Evolutionary conservation across 2,329 filamentous ascomycete species (phyloP).

Genomic region (Thielaviopsis punctulata): DNA sequence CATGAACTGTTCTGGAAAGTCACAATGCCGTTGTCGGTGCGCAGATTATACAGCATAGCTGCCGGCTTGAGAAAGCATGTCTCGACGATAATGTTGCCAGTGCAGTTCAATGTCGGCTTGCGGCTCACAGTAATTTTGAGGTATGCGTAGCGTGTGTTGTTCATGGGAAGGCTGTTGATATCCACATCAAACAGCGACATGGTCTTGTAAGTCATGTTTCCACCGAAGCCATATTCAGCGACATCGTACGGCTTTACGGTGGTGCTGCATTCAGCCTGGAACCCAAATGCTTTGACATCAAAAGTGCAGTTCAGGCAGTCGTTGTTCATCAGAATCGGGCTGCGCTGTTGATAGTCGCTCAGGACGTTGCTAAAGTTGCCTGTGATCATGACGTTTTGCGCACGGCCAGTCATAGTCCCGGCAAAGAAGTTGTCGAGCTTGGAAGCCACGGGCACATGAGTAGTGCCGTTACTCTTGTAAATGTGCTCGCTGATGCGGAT

Average conservation of each 20-base stretch:
- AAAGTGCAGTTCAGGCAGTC: conserved; percentile 12
- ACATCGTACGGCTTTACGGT: conserved; percentile 2
- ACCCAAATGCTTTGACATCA: conserved; percentile 9
- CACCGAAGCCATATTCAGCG: neutral
- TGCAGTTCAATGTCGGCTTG: conserved; percentile 6
- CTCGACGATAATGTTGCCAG: conserved; percentile 5
- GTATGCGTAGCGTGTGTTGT: conserved; percentile 5
- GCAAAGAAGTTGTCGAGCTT: conserved; percentile 8
- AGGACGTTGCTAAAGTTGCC: conserved; percentile 11
- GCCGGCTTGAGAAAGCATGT: conserved; percentile 10
- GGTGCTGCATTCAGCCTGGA: conserved; percentile 1
- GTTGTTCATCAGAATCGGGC: conserved; percentile 8
- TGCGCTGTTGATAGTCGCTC: conserved; percentile 10
- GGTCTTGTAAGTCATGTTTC: neutral
- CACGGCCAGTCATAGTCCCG: conserved; percentile 7
- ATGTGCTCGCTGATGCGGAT: conserved; percentile 9
- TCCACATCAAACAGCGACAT: conserved; percentile 2
- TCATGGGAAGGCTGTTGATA: neutral
- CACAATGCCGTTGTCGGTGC: neutral
- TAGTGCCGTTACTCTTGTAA: conserved; percentile 7
- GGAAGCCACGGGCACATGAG: conserved; percentile 4
- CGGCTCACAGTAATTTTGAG: conserved; percentile 10
- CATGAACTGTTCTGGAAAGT: conserved; percentile 9
- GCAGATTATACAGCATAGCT: conserved; percentile 8
- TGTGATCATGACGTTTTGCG: conserved; percentile 10